phyloP scores from a whole-genome alignment of 1,284 basidiomycete genomes.

The Golubevia pallescens region DNA sequence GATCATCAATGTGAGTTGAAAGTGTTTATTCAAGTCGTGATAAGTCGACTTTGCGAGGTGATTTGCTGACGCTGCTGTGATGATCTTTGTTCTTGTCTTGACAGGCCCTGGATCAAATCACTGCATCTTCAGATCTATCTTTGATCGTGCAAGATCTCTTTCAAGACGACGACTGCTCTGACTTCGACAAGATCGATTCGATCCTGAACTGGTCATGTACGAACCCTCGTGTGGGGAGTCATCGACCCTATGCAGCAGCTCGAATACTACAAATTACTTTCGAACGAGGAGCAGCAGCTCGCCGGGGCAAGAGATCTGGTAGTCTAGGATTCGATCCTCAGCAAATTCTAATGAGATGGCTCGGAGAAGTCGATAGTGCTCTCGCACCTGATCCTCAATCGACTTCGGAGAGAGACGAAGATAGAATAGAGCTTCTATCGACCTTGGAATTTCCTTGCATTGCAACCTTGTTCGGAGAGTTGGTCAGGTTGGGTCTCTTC shows the following conservation, averaged over 20 bases:
- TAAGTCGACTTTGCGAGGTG: too few relatives aligned
- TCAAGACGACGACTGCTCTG: slow-evolving; percentile 33
- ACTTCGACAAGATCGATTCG: slow-evolving; percentile 77
- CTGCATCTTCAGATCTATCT: slow-evolving; percentile 73
- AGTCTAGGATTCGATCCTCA: slow-evolving; percentile 16
- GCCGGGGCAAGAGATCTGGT: too few relatives aligned
- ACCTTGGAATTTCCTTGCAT: slow-evolving; percentile 67
- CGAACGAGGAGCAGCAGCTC: slow-evolving; percentile 49
- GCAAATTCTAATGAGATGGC: slow-evolving; percentile 76
- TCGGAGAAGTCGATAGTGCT: slow-evolving; percentile 66
- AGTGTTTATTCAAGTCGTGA: too few relatives aligned
- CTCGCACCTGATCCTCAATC: not conserved
- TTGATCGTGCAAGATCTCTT: slow-evolving; percentile 60
- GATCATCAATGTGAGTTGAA: too few relatives aligned
- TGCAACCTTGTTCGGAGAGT: slow-evolving; percentile 78
- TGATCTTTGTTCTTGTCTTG: not conserved
- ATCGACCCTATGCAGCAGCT: slow-evolving; percentile 80
- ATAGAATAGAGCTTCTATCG: slow-evolving; percentile 6
- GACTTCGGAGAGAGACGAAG: not conserved
- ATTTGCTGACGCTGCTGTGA: too few relatives aligned
- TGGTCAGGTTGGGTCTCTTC: slow-evolving; percentile 78
- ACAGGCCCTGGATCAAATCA: slow-evolving; percentile 81
- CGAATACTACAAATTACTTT: slow-evolving; percentile 78
- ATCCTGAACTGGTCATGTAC: slow-evolving; percentile 87
- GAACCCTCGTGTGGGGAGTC: slow-evolving; percentile 80